These are phyloP conservation scores for Tephrocybe rancida DNA, from an alignment of 768 basidiomycete genomes.

Conservation along the genomic window DNA sequence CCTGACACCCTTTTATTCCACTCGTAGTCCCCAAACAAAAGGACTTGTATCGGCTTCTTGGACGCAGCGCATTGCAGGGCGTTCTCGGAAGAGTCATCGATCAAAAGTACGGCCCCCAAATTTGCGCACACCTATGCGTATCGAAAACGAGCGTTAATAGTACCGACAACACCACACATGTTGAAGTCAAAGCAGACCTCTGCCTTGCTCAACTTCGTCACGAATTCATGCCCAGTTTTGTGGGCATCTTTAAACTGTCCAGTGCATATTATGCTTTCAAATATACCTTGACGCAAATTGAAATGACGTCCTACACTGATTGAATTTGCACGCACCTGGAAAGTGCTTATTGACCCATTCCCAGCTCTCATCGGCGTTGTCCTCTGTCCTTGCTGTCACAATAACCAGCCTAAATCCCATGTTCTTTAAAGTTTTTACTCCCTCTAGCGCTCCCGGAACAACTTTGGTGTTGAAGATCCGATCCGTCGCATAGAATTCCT, in stretches of 20 bases:
- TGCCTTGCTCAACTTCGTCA: slow-evolving; percentile 69
- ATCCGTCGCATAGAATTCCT: slow-evolving; percentile 56
- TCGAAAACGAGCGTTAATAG: not conserved
- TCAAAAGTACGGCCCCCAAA: slow-evolving; percentile 63
- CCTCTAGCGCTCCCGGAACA: slow-evolving; percentile 65
- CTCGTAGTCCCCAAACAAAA: slow-evolving; percentile 76
- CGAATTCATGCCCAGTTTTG: slow-evolving; percentile 44
- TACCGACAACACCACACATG: not conserved
- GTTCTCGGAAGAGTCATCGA: slow-evolving; percentile 85
- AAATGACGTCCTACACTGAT: not conserved
- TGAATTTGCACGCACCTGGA: slow-evolving; percentile 43
- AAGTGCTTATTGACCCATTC: slow-evolving; percentile 69
- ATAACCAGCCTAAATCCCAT: slow-evolving; percentile 73
- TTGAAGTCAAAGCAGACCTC: slow-evolving; percentile 42
- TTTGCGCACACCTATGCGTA: slow-evolving; percentile 59
- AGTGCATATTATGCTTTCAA: slow-evolving; percentile 69
- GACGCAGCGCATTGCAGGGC: slow-evolving; percentile 59
- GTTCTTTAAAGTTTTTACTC: slow-evolving; percentile 51
- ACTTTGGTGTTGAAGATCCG: slow-evolving; percentile 50
- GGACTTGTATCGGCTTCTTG: slow-evolving; percentile 52
- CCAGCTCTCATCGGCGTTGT: slow-evolving; percentile 59
- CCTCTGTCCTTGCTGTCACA: slow-evolving; percentile 70
- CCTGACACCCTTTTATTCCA: slow-evolving; percentile 70
- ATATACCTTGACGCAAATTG: slow-evolving; percentile 35
- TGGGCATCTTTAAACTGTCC: slow-evolving; percentile 66